Percentiles rank a stretch among this genome's conserved stretches.
Evolutionary conservation across 2,329 filamentous ascomycete species (phyloP).

Genomic region (Chaetomiaceae sp.): DNA sequence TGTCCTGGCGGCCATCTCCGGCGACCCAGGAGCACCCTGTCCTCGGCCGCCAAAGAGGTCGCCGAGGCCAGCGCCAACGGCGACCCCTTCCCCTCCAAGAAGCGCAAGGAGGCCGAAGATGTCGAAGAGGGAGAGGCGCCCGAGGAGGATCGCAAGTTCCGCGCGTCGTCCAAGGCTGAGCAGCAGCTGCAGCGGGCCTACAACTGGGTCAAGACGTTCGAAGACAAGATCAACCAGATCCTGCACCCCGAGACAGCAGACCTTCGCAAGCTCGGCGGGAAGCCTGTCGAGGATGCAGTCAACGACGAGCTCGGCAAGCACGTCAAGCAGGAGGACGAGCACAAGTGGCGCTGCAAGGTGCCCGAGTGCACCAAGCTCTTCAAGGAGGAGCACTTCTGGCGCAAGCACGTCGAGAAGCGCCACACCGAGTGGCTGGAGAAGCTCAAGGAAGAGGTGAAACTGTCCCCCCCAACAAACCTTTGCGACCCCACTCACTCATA

Average conservation of each 20-base stretch:
- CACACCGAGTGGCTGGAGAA: conserved; percentile 82
- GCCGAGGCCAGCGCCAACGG: conserved; percentile 80
- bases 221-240: conserved; percentile 91
- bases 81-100: conserved; percentile 79
- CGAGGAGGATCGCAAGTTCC: conserved; percentile 67
- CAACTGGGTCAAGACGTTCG: conserved; percentile 98
- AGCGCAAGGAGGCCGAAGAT: conserved; percentile 61
- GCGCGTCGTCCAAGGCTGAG: conserved; percentile 70
- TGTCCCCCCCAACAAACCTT: not conserved
- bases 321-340: conserved; percentile 96
- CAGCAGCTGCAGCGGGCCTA: conserved; percentile 91
- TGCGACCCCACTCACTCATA: not conserved
- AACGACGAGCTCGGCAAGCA: conserved; percentile 81
- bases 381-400: conserved; percentile 96
- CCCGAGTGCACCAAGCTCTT: conserved; percentile 95
- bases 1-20: conserved; percentile 96
- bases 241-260: conserved; percentile 86
- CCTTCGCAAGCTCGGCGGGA: conserved; percentile 85
- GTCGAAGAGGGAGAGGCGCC: conserved; percentile 61
- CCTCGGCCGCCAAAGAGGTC: conserved; percentile 75
- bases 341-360: conserved; percentile 94
- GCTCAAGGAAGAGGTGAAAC: conserved; percentile 74
- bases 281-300: conserved; percentile 76
- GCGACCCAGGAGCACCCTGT: conserved; percentile 80
- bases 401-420: conserved; percentile 95